phyloP scores from a whole-genome alignment of 208 protist species.

The Acanthamoeba healyi region DNA sequence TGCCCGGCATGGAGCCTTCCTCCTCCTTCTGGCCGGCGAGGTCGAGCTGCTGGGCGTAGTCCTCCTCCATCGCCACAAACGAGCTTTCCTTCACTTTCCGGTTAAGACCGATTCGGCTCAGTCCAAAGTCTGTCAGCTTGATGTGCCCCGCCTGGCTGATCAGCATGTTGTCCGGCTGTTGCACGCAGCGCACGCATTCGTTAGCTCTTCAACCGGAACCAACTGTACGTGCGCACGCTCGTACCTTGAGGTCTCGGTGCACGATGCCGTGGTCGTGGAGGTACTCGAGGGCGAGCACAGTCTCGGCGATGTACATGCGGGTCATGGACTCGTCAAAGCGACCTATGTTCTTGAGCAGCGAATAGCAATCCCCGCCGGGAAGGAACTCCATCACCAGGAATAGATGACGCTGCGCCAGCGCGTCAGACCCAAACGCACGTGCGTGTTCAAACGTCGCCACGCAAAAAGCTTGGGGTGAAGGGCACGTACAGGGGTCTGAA shows the following conservation, averaged over 20 bases:
- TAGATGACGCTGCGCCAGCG: constrained; percentile 51
- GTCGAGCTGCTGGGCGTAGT: constrained; percentile 57
- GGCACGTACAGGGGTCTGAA: constrained; percentile 81
- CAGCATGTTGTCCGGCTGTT: constrained; percentile 88
- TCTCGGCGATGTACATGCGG: constrained; percentile 88
- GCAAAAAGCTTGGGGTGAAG: not conserved
- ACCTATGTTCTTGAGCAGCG: constrained; percentile 80
- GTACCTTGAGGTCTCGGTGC: constrained; percentile 73
- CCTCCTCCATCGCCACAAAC: constrained; percentile 42
- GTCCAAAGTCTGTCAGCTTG: constrained; percentile 92
- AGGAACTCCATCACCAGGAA: constrained; percentile 91
- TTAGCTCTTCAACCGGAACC: not conserved
- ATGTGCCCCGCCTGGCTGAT: constrained; percentile 88
- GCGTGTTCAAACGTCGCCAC: not conserved
- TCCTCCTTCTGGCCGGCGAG: constrained; percentile 2
- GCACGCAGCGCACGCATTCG: not conserved
- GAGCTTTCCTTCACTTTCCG: constrained; percentile 44
- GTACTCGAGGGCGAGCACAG: constrained; percentile 87
- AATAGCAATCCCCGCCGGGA: constrained; percentile 88
- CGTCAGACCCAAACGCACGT: not conserved
- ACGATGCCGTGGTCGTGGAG: constrained; percentile 85
- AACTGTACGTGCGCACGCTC: not conserved
- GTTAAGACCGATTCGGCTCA: constrained; percentile 72
- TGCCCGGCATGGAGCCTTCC: constrained; percentile 23
- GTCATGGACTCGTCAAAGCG: constrained; percentile 46